Base-by-base conservation (phyloP, 805 yeast species). In the Wickerhamiella occidentalis region DNA sequence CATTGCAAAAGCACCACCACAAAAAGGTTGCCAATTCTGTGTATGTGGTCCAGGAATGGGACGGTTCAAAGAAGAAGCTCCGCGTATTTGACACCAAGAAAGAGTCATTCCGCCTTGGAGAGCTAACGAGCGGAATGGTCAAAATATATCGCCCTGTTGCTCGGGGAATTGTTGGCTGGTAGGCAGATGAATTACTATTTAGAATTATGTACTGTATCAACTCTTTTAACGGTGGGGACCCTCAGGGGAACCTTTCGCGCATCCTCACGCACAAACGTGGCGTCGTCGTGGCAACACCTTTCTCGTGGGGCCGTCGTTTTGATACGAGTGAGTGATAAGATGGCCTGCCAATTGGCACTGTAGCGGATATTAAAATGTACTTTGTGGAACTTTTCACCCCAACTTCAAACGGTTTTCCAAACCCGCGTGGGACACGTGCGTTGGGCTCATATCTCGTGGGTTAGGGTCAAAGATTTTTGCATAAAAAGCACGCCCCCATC, bases 111-210 rank as follows among this genome's bases (percentile, higher is more conserved):
- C 78, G 78, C 57, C 62, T 88, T 2, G 68, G 75, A 2, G 94
- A 85, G 52, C 73, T 90, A 75, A 80, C 76, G 61, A 69, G 77
- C 51, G 98, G 98, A 3, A 79, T 78, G 57, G 68, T 90, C 11
- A 75, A 84, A 54, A 84, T 88, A 3, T 92, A 80, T 65, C 76
- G 97, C 60, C 76, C 77, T 6, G 81, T 87, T 28, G 85, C 84
- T 11, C 76, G 85, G 53, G 78, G 75, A 30, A 80, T 73, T 58
- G 75, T 86, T 38, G 82, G 79, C 3, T 87, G 95, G 95, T 45
- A 41, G 35, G 15, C 35, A 6, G n/a, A n/a, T n/a, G n/a, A n/a
- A n/a, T n/a, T n/a, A n/a, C n/a, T n/a, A n/a, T n/a, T n/a, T n/a
- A n/a, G n/a, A 29, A 12, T 29, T 29, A 29, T 11, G 11, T 11